These are phyloP conservation scores for Candida rishiriensis DNA, from an alignment of 805 yeast species.

Conservation along the genomic window DNA sequence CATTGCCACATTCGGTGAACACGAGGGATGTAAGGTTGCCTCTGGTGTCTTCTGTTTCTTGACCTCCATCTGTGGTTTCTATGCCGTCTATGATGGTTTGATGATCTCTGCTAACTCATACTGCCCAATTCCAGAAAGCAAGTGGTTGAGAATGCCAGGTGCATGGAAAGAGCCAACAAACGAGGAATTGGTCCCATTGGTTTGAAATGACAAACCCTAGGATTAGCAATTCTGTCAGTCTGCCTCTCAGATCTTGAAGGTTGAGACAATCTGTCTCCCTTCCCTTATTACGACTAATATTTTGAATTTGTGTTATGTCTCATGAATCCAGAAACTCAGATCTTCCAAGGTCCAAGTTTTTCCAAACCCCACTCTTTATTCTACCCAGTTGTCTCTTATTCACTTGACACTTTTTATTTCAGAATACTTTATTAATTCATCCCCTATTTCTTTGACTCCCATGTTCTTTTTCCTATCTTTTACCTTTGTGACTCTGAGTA, in stretches of 20 bases:
- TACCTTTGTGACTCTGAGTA: too few relatives aligned
- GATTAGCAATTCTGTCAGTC: neutral
- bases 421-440: too few relatives aligned
- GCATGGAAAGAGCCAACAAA: slow-evolving; percentile 21
- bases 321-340: too few relatives aligned
- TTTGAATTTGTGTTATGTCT: too few relatives aligned
- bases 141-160: slow-evolving; percentile 30
- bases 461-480: too few relatives aligned
- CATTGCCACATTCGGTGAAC: slow-evolving; percentile 30
- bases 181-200: slow-evolving; percentile 12
- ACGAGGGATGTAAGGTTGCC: slow-evolving; percentile 29
- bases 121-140: slow-evolving; percentile 23
- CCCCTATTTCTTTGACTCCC: too few relatives aligned
- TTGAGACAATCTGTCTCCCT: neutral
- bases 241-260: neutral
- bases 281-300: too few relatives aligned
- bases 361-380: too few relatives aligned
- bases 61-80: slow-evolving; percentile 37
- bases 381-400: too few relatives aligned
- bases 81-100: slow-evolving; percentile 39
- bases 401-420: too few relatives aligned
- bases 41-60: slow-evolving; percentile 42
- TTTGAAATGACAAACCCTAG: slow-evolving; percentile 1
- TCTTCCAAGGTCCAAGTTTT: too few relatives aligned
- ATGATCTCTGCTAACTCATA: slow-evolving; percentile 25